These are phyloP conservation scores for Russula olivacea DNA, from an alignment of 768 basidiomycete genomes.

Conservation along the genomic window DNA sequence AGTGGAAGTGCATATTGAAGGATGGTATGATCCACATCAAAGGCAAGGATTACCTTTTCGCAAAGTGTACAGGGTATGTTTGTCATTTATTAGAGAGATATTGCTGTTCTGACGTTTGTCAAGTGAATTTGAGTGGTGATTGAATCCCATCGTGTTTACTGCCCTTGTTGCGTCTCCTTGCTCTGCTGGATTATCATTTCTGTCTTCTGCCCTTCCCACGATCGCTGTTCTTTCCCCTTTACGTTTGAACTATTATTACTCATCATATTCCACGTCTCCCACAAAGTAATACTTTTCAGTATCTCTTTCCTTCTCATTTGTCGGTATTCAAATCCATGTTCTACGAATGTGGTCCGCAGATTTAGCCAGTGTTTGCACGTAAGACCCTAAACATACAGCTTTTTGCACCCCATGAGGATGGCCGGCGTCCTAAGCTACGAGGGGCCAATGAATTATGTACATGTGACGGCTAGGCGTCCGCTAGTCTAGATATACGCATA, in stretches of 20 bases:
- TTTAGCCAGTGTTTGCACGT: constrained; percentile 13
- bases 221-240: constrained; percentile 4
- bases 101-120: background rate
- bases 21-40: constrained; percentile 98
- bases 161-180: background rate
- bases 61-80: constrained; percentile 87
- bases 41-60: constrained; percentile 95
- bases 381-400: constrained; percentile 17
- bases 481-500: constrained; percentile 8
- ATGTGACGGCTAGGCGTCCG: background rate
- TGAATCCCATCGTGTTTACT: background rate
- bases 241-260: constrained; percentile 22
- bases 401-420: constrained; percentile 5
- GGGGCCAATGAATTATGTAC: constrained; percentile 10
- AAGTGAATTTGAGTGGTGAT: constrained; percentile 36
- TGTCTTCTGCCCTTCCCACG: background rate
- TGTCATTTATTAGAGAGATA: background rate
- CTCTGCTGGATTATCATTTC: background rate
- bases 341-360: constrained; percentile 2
- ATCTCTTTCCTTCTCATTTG: background rate
- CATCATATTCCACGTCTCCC: constrained; percentile 7
- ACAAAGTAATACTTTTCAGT: constrained; percentile 7
- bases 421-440: constrained; percentile 4
- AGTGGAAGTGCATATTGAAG: constrained; percentile 98
- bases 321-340: background rate